Evolutionary conservation across 2,329 filamentous ascomycete species (phyloP).

Genomic region (Microdochium trichocladiopsis): DNA sequence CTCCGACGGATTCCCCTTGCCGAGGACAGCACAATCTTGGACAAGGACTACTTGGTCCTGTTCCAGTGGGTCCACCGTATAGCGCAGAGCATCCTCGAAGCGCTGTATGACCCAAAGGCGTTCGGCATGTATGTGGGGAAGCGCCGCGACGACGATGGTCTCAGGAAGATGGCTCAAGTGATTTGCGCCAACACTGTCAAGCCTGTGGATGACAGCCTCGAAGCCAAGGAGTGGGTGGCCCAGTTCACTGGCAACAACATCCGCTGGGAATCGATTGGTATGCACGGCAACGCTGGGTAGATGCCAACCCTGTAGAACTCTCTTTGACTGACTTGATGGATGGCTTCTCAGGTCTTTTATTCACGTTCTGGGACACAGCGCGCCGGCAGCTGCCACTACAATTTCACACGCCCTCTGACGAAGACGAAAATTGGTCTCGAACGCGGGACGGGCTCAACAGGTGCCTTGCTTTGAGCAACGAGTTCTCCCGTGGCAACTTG

Average conservation of each 20-base stretch:
- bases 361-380: slow-evolving; percentile 4
- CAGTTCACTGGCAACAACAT: slow-evolving; percentile 29
- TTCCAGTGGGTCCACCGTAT: too few species aligned
- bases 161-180: slow-evolving; percentile 23
- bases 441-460: neutral
- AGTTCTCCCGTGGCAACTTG: slow-evolving; percentile 12
- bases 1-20: too few species aligned
- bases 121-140: too few species aligned
- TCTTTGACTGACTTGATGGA: too few species aligned
- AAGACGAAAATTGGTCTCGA: slow-evolving; percentile 15
- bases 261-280: slow-evolving; percentile 35
- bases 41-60: neutral
- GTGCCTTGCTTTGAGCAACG: too few species aligned
- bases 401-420: slow-evolving; percentile 6
- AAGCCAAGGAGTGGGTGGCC: slow-evolving; percentile 26
- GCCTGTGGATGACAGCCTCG: slow-evolving; percentile 23
- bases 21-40: slow-evolving; percentile 2
- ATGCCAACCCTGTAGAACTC: too few species aligned
- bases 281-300: slow-evolving; percentile 15
- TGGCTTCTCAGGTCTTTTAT: slow-evolving; percentile 7
- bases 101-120: too few species aligned
- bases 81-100: too few species aligned
- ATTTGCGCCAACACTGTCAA: slow-evolving; percentile 16
- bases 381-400: slow-evolving; percentile 8
- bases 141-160: slow-evolving; percentile 13